Base-by-base conservation (phyloP, 495 filamentous ascomycete species). In the Hypoxylon perforatum region DNA sequence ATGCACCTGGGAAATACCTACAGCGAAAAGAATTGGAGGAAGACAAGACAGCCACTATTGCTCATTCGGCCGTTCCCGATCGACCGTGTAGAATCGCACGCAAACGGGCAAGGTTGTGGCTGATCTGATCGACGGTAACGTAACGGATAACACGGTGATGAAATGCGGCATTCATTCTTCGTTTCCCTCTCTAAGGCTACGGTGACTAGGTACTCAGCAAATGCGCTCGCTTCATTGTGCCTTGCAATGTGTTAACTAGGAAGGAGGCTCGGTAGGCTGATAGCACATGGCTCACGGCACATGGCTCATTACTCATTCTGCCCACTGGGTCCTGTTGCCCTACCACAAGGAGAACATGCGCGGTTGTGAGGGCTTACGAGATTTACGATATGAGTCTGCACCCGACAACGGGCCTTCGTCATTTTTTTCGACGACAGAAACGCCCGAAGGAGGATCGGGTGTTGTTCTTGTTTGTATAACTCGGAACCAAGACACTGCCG, bases 11-110 rank as follows among this genome's bases (percentile, higher is more conserved):
- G 25, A 28, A 28, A 3, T 28, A 28, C 7, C 25, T 28, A 7
- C 25, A 28, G 25, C n/a, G n/a, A n/a, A 28, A 28, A 48, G 21
- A 48, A 15, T 48, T 48, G 46, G 46, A 19, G 21, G 14, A 33
- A n/a, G n/a, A n/a, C n/a, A n/a, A n/a, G 6, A 19, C 33, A 15
- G 28, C 22, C 15, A 23, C 2, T 4, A 39, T 12, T 53, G 39
- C 50, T 33, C 12, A 28, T 47, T 65, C 54, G 62, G 54, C 55
- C 62, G 53, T 65, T 65, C 48, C 54, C 54, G 62, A 28, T 41
- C 47, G 36, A 18, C 22, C 39, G 18, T 23, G 25, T 28, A 7
- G 7, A 28, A 3, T 2, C 21, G 30, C 28, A 51, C 9, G n/a
- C 30, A 19, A n/a, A 18, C 47, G 17, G 23, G 46, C 46, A 15